Conservation (phyloP, 2,329 filamentous ascomycete species). For the Calonectria henricotiae region DNA sequence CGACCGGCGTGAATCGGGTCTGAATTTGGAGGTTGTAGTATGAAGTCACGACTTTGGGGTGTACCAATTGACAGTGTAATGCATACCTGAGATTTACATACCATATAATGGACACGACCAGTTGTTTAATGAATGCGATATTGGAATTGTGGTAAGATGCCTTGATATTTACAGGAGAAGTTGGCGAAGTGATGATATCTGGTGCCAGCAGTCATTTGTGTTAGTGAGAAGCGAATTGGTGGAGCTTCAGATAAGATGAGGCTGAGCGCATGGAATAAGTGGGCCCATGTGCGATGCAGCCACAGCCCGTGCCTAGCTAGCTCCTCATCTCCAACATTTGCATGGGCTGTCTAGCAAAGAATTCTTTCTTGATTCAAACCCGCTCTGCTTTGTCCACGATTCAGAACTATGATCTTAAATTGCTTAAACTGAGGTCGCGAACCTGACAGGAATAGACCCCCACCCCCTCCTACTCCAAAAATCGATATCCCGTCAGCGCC, state of each 20-base stretch:
- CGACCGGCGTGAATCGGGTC: slow-evolving; percentile 20
- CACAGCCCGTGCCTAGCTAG: slow-evolving; percentile 15
- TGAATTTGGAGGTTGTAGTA: slow-evolving; percentile 26
- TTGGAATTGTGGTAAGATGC: background rate
- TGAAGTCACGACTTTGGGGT: slow-evolving; percentile 29
- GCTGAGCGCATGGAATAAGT: slow-evolving; percentile 19
- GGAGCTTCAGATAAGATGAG: slow-evolving; percentile 11
- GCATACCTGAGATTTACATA: slow-evolving; percentile 32
- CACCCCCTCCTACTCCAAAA: background rate
- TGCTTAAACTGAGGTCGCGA: slow-evolving; percentile 13
- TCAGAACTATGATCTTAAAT: slow-evolving; percentile 9
- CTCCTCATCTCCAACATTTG: slow-evolving; percentile 13
- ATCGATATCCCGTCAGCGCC: slow-evolving; percentile 4
- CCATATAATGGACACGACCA: slow-evolving; percentile 15
- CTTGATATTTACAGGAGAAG: background rate
- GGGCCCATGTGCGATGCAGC: slow-evolving; percentile 9
- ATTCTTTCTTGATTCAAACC: slow-evolving; percentile 6
- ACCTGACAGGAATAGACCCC: background rate
- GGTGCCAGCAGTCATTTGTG: background rate
- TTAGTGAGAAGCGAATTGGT: background rate
- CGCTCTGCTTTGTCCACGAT: slow-evolving; percentile 7
- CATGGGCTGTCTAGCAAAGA: slow-evolving; percentile 5
- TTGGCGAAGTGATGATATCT: background rate
- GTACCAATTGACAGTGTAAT: slow-evolving; percentile 34
- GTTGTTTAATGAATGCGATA: background rate